A percentile compares a stretch with the other conserved stretches of the same genome.
Evolutionary conservation across 495 filamentous ascomycete species (phyloP).

Genomic region (Penicillium argentinense): DNA sequence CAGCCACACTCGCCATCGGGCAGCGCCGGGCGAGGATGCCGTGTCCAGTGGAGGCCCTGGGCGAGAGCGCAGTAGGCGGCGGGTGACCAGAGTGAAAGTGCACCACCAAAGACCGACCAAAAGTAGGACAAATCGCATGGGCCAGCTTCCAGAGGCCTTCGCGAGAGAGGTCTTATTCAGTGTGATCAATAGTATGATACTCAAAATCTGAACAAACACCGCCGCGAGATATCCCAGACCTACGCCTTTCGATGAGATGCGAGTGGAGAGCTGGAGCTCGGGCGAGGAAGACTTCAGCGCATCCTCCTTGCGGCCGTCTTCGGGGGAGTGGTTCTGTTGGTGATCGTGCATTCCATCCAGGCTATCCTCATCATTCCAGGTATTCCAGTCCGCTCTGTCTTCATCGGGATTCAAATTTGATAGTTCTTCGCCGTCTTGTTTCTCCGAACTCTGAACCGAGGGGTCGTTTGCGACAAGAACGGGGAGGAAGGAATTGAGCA

Average conservation of each 20-base stretch:
- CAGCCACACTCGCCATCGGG: conserved; percentile 35
- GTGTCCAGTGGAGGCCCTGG: conserved; percentile 71
- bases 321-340: conserved; percentile 4
- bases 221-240: conserved; percentile 79
- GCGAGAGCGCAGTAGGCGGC: conserved; percentile 78
- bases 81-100: conserved; percentile 74
- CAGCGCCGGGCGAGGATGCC: conserved; percentile 10
- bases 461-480: conserved; percentile 48
- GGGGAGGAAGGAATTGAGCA: conserved; percentile 53
- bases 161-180: conserved; percentile 61
- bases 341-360: conserved; percentile 28
- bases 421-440: conserved; percentile 23
- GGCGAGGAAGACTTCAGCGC: conserved; percentile 44
- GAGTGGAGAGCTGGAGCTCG: conserved; percentile 71
- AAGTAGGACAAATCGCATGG: conserved; percentile 74
- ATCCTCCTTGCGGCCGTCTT: conserved; percentile 10
- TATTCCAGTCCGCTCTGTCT: conserved; percentile 25
- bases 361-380: conserved; percentile 39
- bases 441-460: conserved; percentile 34
- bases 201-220: conserved; percentile 70
- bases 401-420: conserved; percentile 19
- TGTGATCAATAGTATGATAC: conserved; percentile 65
- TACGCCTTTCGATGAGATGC: conserved; percentile 78
- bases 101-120: conserved; percentile 89
- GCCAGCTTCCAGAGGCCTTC: conserved; percentile 35